Evolutionary conservation across 108 stramenopile species (phyloP).

Genomic region (Craspedostauros australis): DNA sequence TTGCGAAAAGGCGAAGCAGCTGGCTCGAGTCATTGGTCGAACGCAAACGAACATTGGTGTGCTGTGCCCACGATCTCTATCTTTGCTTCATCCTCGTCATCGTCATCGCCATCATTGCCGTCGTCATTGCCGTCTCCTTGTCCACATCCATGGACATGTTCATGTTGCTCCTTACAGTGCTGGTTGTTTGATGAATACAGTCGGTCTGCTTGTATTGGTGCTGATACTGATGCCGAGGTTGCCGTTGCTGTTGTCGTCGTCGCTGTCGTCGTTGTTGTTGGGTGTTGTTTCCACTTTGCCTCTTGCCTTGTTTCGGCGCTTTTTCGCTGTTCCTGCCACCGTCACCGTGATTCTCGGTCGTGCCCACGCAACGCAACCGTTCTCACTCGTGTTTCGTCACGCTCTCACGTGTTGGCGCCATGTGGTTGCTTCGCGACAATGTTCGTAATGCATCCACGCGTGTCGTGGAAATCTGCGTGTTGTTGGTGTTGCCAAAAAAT

Average conservation of each 20-base stretch:
- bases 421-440: background rate
- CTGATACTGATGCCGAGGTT: background rate
- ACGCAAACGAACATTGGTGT: too few relatives aligned
- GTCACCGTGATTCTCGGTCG: background rate
- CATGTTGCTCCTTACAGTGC: background rate
- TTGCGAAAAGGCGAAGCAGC: too few relatives aligned
- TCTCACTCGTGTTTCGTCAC: background rate
- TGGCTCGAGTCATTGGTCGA: too few relatives aligned
- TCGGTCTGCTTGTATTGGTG: background rate
- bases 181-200: background rate
- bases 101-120: slow-evolving; percentile 7
- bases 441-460: background rate
- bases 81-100: background rate
- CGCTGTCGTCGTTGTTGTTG: background rate
- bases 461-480: too few relatives aligned
- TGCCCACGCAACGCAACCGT: background rate
- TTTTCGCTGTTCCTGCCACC: background rate
- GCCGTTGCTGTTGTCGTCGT: background rate
- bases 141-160: background rate
- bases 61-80: too few relatives aligned
- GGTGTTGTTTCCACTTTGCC: background rate
- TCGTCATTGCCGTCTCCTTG: background rate
- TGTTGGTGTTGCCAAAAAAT: too few relatives aligned
- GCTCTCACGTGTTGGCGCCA: background rate
- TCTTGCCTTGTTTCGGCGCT: background rate